Base-by-base conservation (phyloP, 495 filamentous ascomycete genomes). In the Penicillium malachiteum region DNA sequence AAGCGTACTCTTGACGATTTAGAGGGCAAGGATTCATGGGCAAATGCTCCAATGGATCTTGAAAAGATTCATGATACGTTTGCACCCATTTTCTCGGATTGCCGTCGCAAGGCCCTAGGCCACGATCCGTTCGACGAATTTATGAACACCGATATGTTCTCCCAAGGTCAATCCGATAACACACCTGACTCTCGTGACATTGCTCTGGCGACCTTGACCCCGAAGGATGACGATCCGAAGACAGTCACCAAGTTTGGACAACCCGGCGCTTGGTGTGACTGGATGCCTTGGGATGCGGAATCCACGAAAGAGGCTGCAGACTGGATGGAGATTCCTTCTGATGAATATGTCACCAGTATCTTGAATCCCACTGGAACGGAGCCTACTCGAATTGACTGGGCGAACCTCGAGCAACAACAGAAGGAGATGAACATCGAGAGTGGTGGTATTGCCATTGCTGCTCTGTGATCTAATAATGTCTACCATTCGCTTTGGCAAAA, bases 1-100 rank as follows among this genome's bases (percentile, higher is more conserved):
- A 75, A 71, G 57, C 48, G 45, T 7, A 60, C 37, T 21, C 8
- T 43, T 31, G 45, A 60, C 11, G 57, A 59, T 6, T 46, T 30
- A 11, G 57, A 51, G 30, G 31, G 4, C 5, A 70, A 70, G 38
- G 72, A 79, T 47, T 63, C 67, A 0, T 81, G 78, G 78, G 67
- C 68, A 9, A 64, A 73, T 32, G 77, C 69, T 52, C 60, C 71
- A 21, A 69, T 78, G 34, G 72, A 75, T n/a, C 62, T 74, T 7
- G 68, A 74, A 31, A 59, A 67, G 26, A 71, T 81, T 26, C 68
- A 73, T 31, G 72, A 79, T 47, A 69, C 72, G 12, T 79, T 81
- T 21, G 42, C 37, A 10, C 55, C 59, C 11, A 17, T 58, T n/a
- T 52, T 62, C 21, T 16, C 44, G 18, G 58, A 60, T 12, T 50